These are phyloP conservation scores for Hanseniaspora mollemarum DNA, from an alignment of 805 yeast species.

Conservation along the genomic window DNA sequence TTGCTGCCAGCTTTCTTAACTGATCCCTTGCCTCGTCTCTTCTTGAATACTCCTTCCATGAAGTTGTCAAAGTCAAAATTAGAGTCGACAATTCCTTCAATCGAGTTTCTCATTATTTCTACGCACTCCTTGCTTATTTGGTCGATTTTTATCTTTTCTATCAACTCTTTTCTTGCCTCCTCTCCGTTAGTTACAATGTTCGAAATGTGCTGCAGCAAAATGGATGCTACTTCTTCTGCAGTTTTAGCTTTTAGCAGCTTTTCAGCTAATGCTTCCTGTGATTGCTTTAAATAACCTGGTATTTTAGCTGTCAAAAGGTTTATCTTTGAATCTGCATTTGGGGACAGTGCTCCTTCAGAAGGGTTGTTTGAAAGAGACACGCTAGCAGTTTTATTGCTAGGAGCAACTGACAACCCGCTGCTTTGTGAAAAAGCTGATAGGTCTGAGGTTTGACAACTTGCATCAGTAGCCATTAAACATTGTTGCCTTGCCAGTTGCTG, in stretches of 20 bases:
- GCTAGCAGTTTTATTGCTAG: background rate
- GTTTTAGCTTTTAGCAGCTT: background rate
- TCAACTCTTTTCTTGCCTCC: background rate
- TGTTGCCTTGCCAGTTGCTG: background rate
- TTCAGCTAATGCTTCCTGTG: background rate
- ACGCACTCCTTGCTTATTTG: slow-evolving; percentile 7
- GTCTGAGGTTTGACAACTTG: background rate
- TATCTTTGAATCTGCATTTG: background rate
- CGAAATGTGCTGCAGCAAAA: background rate
- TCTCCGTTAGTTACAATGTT: background rate
- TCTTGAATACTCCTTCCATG: slow-evolving; percentile 8
- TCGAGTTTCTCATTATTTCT: slow-evolving; percentile 11
- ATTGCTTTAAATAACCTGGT: background rate
- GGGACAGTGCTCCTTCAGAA: too few species aligned
- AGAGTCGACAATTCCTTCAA: slow-evolving; percentile 12
- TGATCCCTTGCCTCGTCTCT: background rate
- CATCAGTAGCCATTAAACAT: background rate
- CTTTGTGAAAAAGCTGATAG: background rate
- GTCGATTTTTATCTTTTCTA: background rate
- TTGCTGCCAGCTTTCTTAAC: background rate
- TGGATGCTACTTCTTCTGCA: background rate
- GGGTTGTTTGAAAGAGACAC: too few species aligned
- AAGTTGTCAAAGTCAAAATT: slow-evolving; percentile 10
- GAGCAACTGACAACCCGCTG: background rate
- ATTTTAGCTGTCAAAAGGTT: background rate